Evolutionary conservation across 306 rosid genomes (phyloP), one percentile per base, ranked within the genome.

Genomic region (Dicorynia guianensis): DNA sequence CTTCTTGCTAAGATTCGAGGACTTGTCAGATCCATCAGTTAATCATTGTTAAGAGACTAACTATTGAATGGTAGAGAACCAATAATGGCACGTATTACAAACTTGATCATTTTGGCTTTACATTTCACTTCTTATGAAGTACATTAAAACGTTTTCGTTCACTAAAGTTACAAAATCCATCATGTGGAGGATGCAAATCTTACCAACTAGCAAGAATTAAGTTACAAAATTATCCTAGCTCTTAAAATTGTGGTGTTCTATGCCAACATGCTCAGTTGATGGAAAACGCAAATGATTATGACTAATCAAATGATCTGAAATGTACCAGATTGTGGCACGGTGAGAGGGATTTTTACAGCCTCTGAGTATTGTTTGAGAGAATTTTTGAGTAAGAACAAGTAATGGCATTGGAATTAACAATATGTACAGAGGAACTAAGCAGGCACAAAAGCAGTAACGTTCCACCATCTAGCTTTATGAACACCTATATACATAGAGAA

Each of bases 151-250:
- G 25, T 20, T 59, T 39, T 68, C 5, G n/a, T 2, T 17, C 11
- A 17, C 58, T 69, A 5, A 12, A 40, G 55, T 36, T 69, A 48
- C 30, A 73, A 42, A 66, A 5, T 36, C 59, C 52, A 49, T 69
- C 65, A 15, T 4, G 42, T 78, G 44, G 71, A 54, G 59, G 64
- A 63, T 74, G 65, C 43, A 62, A 62, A 69, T 56, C 52, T 11
- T 75, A 58, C 55, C 34, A 54, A 67, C 60, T 43, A 46, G 81
- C 66, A 49, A 59, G 71, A 79, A 60, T 0, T 1, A 19, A 55
- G 17, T 25, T 61, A 30, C 36, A 11, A 0, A 7, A 64, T 36
- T 52, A 62, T 40, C 53, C 30, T 58, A 61, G 40, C 18, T 40
- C 34, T 53, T 17, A 38, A 46, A 36, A 2, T 47, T 44, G 20